A percentile compares a stretch with the other conserved stretches of the same genome.
phyloP scores from a whole-genome alignment of 345 rosid species.

The Heritiera littoralis region DNA sequence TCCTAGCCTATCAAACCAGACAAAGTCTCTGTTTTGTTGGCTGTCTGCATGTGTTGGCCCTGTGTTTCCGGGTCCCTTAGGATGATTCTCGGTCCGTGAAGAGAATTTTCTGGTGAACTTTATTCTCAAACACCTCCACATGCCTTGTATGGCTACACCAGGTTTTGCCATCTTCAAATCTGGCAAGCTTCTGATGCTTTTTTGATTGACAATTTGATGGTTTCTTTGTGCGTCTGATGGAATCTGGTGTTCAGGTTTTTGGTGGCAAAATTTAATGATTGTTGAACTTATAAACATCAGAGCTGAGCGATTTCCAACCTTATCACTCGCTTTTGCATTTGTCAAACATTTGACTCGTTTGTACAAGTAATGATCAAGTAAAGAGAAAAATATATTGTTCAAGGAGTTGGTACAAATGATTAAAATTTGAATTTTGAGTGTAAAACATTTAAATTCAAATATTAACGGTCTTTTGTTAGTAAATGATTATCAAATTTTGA shows the following conservation, averaged over 20 bases:
- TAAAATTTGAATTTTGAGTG: too few species aligned
- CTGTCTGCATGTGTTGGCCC: neutral
- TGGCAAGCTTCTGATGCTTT: neutral
- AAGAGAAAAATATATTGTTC: neutral
- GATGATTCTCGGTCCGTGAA: neutral
- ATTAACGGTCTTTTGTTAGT: too few species aligned
- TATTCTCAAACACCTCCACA: constrained; percentile 5
- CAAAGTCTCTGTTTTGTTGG: neutral
- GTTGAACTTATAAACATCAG: neutral
- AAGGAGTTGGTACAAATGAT: too few species aligned
- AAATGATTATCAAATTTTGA: too few species aligned
- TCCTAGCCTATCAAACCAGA: neutral
- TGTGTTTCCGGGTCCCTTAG: neutral
- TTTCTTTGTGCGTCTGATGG: neutral
- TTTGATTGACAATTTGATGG: neutral
- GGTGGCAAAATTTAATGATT: neutral
- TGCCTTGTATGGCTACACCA: neutral
- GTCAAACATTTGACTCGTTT: neutral
- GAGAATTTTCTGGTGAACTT: neutral
- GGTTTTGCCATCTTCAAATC: neutral
- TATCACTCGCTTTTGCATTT: neutral
- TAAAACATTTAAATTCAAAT: too few species aligned
- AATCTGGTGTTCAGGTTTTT: neutral
- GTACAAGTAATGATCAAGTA: neutral
- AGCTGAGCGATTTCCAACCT: neutral